Percentiles rank a stretch among this genome's conserved stretches.
phyloP scores from a whole-genome alignment of 169 alveolate species.

The Eimeria praecox region DNA sequence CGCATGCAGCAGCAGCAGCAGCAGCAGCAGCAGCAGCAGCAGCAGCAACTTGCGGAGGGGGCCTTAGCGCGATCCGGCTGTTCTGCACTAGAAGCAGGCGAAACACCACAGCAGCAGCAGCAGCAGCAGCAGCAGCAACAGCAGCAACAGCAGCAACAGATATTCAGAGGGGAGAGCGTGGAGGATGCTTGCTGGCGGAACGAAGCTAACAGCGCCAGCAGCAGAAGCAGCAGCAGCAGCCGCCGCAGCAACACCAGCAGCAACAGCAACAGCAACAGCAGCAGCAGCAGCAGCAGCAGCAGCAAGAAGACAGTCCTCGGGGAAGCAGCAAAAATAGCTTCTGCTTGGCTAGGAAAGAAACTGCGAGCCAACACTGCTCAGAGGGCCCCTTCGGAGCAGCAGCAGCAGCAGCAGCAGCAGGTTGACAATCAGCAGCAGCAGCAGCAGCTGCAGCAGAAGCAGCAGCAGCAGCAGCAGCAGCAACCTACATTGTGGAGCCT shows the following conservation, averaged over 20 bases:
- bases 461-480: conserved; percentile 4
- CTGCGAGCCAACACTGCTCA: neutral
- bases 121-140: conserved; percentile 44
- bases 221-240: conserved; percentile 33
- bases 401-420: conserved; percentile 43
- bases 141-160: conserved; percentile 13
- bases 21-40: conserved; percentile 43
- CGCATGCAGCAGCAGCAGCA: conserved; percentile 20
- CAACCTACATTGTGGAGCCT: conserved; percentile 19
- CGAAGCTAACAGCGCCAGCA: neutral
- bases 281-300: conserved; percentile 33
- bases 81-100: neutral
- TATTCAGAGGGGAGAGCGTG: neutral
- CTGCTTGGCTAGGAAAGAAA: conserved; percentile 9
- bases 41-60: neutral
- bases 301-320: neutral
- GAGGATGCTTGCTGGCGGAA: neutral
- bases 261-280: conserved; percentile 32
- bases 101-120: neutral
- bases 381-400: neutral
- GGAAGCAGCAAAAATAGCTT: conserved; percentile 44
- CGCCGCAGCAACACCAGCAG: neutral
- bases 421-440: neutral
- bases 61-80: neutral
- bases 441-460: conserved; percentile 12